phyloP scores from a whole-genome alignment of 2,329 filamentous ascomycete species.

The Hymenoscyphus albidus region DNA sequence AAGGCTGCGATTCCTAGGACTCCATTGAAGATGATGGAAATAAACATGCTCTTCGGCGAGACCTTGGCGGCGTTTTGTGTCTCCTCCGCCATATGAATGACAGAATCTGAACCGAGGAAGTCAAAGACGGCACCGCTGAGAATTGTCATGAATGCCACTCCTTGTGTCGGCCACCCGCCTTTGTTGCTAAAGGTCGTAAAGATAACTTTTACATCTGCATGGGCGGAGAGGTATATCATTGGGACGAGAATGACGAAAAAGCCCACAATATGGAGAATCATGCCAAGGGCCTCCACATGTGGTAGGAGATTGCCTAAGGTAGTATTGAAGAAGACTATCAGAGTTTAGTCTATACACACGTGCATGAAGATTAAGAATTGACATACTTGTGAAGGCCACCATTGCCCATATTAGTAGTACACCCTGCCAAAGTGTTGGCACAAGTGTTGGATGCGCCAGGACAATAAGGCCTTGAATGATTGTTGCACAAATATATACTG shows the following conservation, averaged over 20 bases:
- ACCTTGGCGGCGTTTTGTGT: slow-evolving; percentile 46
- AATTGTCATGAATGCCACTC: slow-evolving; percentile 12
- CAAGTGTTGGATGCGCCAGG: not conserved
- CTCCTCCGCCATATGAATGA: slow-evolving; percentile 41
- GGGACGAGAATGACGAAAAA: slow-evolving; percentile 13
- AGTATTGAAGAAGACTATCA: slow-evolving; percentile 14
- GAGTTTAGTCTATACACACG: slow-evolving; percentile 4
- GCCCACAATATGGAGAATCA: slow-evolving; percentile 11
- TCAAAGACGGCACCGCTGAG: slow-evolving; percentile 5
- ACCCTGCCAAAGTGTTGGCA: slow-evolving; percentile 6
- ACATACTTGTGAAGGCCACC: slow-evolving; percentile 3
- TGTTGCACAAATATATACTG: slow-evolving; percentile 3
- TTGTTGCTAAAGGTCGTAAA: slow-evolving; percentile 17
- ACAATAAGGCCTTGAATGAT: slow-evolving; percentile 8
- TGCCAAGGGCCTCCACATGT: slow-evolving; percentile 8
- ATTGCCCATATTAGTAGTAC: slow-evolving; percentile 1
- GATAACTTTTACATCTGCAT: slow-evolving; percentile 9
- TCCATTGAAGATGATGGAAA: slow-evolving; percentile 48
- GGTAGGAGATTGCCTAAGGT: slow-evolving; percentile 7
- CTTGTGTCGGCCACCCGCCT: slow-evolving; percentile 14
- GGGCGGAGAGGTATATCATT: slow-evolving; percentile 9
- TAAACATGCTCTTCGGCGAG: slow-evolving; percentile 49
- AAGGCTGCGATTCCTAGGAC: slow-evolving; percentile 51
- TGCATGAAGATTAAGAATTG: slow-evolving; percentile 2
- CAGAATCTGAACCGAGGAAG: slow-evolving; percentile 5